Base-by-base conservation (phyloP, 768 basidiomycete genomes). In the Agrocybe pediades region DNA sequence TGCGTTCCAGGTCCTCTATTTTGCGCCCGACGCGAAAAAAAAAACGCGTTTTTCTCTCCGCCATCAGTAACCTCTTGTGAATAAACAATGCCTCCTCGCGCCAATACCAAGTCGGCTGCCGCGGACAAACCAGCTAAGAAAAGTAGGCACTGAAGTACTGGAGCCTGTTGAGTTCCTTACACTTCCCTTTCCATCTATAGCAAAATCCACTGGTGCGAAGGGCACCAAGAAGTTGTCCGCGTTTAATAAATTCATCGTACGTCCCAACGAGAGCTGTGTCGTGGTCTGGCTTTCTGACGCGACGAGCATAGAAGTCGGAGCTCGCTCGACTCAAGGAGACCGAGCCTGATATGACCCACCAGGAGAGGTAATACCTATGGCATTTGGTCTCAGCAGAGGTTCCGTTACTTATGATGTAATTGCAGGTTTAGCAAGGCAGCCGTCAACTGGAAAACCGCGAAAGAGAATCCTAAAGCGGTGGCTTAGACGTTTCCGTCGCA, bases 311-410 rank as follows among this genome's bases (percentile, higher is more conserved):
- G 87, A 83, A 89, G 78, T 74, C 79, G 19, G 89, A 91, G 68
- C 84, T 91, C 78, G 84, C 85, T 27, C 85, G 87, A 53, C 77
- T 92, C 68, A 91, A 88, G 76, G 86, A 87, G 62, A 74, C 82
- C 16, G 80, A 90, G 58, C 90, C 90, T 26, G 80, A 86, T 49
- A 80, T 90, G 63, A 63, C 78, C 26, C 90, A 91, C 71, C 83
- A 83, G 65, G 88, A 90, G 55, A 79, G 90, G 89, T 91, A 66
- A 60, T 77, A 58, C 57, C 53, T 62, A 51, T 30, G 44, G 51
- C 49, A 30, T 44, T 57, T 41, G 45, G 51, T 49, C 54, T 39
- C 44, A 21, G 19, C 40, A 46, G 53, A 20, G 36, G 30, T 55
- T 39, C 30, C 51, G 46, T 47, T 25, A 41, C 42, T 60, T 40